Evolutionary conservation across 768 basidiomycete genomes (phyloP), one percentile per base, ranked within the genome.

Genomic region (Rhodotorula taiwanensis): DNA sequence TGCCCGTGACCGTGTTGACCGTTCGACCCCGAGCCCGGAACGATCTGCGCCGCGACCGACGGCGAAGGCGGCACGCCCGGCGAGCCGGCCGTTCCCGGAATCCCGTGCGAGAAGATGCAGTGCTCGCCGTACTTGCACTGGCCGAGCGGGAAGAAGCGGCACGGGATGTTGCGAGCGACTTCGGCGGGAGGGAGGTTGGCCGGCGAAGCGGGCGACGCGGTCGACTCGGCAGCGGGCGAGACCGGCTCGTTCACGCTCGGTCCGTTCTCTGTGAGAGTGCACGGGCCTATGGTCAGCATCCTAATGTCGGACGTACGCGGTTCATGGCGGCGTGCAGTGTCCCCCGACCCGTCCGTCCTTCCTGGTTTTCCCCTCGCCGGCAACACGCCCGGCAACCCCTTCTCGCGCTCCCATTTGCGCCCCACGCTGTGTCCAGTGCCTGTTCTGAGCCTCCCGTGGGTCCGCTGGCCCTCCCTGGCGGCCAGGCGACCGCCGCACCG

Each of bases 151-250:
- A 66, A 70, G 69, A 51, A 66, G 31, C 64, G 64, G 61, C 69
- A 70, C 21, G 69, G 69, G 53, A 73, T 72, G 55, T 59, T 62
- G 36, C 55, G 54, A 11, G 72, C 69, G 41, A 73, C 60, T 23
- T 72, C 64, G 50, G 64, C 63, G 33, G 70, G 68, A 23, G 67
- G 67, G 36, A 69, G 52, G 44, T 61, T 64, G 56, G 23, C 45
- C 3, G 41, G 49, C 21, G 54, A 50, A 20, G 53, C n/a, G n/a
- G n/a, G n/a, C n/a, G n/a, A 11, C 4, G 50, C 7, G n/a, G 51
- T 33, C 21, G 48, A 33, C 11, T 16, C 51, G 28, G 55, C 43
- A 2, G n/a, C 51, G 23, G 50, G 30, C 6, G 33, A 18, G 18
- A 31, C 30, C 30, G 30, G 30, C 14, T 51, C 21, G 8, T 15